These are phyloP conservation scores for Vigna angularis DNA, from an alignment of 306 rosid genomes.

Conservation along the genomic window DNA sequence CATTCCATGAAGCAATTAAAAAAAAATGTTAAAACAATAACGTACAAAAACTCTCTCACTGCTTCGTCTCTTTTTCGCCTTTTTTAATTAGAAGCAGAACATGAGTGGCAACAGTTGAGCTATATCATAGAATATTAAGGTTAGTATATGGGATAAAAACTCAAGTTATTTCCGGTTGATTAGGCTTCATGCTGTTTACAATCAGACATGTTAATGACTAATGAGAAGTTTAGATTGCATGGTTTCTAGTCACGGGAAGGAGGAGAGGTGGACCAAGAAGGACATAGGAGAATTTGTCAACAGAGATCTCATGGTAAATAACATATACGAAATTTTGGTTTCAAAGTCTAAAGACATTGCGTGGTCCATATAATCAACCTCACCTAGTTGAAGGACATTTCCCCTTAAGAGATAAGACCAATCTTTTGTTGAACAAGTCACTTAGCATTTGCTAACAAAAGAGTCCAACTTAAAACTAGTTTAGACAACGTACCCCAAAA, in stretches of 20 bases:
- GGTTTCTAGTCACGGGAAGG: not conserved
- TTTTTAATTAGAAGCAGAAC: slow-evolving; percentile 1
- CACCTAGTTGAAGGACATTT: not conserved
- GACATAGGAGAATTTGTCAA: not conserved
- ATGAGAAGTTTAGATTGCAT: not conserved
- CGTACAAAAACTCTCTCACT: not conserved
- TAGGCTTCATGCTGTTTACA: slow-evolving; percentile 6
- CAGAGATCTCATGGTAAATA: not conserved
- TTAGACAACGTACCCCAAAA: not conserved
- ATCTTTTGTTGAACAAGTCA: slow-evolving; percentile 9
- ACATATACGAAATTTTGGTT: not conserved
- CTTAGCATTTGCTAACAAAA: slow-evolving; percentile 16
- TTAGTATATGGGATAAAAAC: not conserved
- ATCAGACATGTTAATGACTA: not conserved
- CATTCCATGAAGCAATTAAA: not conserved
- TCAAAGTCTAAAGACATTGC: not conserved
- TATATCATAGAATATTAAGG: slow-evolving; percentile 16
- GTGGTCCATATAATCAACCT: not conserved
- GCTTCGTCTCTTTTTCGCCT: not conserved
- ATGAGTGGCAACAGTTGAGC: not conserved
- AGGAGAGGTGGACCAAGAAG: not conserved
- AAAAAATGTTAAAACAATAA: not conserved
- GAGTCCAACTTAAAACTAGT: slow-evolving; percentile 24
- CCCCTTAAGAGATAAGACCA: not conserved
- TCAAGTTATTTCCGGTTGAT: not conserved